Evolutionary conservation across 257 asterid species (phyloP).

Genomic region (Phtheirospermum japonicum): DNA sequence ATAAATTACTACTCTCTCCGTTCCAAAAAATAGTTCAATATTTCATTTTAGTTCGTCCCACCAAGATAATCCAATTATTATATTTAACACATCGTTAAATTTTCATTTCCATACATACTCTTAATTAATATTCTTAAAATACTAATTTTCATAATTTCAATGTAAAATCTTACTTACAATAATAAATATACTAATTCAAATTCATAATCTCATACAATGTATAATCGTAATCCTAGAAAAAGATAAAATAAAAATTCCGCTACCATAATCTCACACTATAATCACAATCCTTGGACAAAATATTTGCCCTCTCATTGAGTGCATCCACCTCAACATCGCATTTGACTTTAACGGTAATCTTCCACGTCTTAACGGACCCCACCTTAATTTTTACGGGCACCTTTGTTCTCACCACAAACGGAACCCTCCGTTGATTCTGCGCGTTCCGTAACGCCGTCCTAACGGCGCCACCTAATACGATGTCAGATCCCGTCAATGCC

Average conservation of each 20-base stretch:
- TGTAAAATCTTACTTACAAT: no score
- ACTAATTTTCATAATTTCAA: no score
- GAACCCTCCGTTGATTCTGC: constrained; percentile 36
- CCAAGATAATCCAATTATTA: no score
- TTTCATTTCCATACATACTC: no score
- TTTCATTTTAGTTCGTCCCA: no score
- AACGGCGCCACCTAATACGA: constrained; percentile 40
- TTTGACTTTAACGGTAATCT: constrained; percentile 38
- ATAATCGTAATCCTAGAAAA: neutral
- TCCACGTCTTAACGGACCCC: constrained; percentile 58
- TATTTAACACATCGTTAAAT: no score
- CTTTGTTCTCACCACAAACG: constrained; percentile 37
- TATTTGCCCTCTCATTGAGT: constrained; percentile 45
- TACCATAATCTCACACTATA: constrained; percentile 6
- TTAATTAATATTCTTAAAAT: no score
- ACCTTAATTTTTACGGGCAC: constrained; percentile 48
- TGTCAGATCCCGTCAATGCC: constrained; percentile 34
- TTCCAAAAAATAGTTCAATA: no score
- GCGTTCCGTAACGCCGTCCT: constrained; percentile 29
- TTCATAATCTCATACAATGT: neutral
- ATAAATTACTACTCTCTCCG: no score
- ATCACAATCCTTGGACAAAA: constrained; percentile 6
- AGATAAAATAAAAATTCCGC: neutral
- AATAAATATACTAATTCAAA: no score
- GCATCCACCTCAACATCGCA: constrained; percentile 49